Conservation (phyloP, 306 rosid genomes). For the Vigna angularis region DNA sequence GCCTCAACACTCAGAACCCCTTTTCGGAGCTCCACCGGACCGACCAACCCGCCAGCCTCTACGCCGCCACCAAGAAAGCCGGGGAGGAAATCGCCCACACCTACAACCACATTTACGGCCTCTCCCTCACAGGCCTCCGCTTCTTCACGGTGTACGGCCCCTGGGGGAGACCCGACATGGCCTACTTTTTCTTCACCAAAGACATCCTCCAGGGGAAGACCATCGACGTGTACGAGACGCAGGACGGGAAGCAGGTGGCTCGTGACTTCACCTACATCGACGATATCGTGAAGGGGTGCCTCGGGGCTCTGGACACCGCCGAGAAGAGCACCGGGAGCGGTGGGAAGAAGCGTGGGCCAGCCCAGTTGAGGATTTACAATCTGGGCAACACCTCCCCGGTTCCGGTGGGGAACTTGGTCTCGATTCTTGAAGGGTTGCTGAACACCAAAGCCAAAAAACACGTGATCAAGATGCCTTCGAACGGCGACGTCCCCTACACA, state of each 20-base stretch:
- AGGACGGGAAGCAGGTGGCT: slow-evolving; percentile 86
- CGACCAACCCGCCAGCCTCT: slow-evolving; percentile 85
- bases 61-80: slow-evolving; percentile 93
- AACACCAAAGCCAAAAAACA: slow-evolving; percentile 72
- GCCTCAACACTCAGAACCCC: slow-evolving; percentile 74
- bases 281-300: slow-evolving; percentile 77
- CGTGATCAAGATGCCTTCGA: slow-evolving; percentile 80
- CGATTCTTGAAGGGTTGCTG: slow-evolving; percentile 61
- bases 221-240: slow-evolving; percentile 68
- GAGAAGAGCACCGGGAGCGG: slow-evolving; percentile 85
- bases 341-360: slow-evolving; percentile 72
- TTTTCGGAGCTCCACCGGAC: slow-evolving; percentile 82
- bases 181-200: slow-evolving; percentile 87
- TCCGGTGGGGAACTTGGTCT: slow-evolving; percentile 80
- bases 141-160: slow-evolving; percentile 97
- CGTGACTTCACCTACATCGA: slow-evolving; percentile 96
- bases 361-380: slow-evolving; percentile 78
- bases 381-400: slow-evolving; percentile 90
- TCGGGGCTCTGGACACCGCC: slow-evolving; percentile 79
- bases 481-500: slow-evolving; percentile 92
- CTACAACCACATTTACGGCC: slow-evolving; percentile 85
- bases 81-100: slow-evolving; percentile 94
- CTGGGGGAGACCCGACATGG: slow-evolving; percentile 96
- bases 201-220: slow-evolving; percentile 77
- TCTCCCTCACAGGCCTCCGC: slow-evolving; percentile 75